Evolutionary conservation across 805 yeast genomes (phyloP).

Genomic region (Yamadazyma ubonensis): DNA sequence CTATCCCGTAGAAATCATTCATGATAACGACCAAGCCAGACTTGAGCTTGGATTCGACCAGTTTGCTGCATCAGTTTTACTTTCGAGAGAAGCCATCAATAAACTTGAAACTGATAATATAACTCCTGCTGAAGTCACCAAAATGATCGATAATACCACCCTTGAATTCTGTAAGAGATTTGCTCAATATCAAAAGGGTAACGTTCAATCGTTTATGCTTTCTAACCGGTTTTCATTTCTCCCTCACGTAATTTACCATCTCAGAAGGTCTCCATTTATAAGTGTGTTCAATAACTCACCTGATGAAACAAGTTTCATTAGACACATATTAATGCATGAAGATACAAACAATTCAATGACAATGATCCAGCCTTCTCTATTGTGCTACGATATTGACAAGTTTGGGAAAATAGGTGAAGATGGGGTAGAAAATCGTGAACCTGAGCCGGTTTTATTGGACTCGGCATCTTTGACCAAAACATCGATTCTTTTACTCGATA

Average conservation of each 20-base stretch:
- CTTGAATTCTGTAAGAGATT: conserved; percentile 88
- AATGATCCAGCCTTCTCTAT: conserved; percentile 97
- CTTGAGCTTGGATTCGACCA: conserved; percentile 83
- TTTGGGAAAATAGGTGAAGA: conserved; percentile 36
- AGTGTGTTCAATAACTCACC: conserved; percentile 98
- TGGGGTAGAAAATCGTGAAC: conserved; percentile 50
- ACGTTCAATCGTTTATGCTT: conserved; percentile 75
- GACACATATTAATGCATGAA: conserved; percentile 88
- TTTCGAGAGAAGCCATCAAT: conserved; percentile 85
- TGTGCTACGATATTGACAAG: conserved; percentile 51
- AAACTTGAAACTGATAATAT: conserved; percentile 59
- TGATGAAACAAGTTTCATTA: conserved; percentile 96
- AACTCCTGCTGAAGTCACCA: conserved; percentile 85
- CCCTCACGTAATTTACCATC: conserved; percentile 94
- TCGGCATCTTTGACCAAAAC: conserved; percentile 90
- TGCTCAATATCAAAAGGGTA: conserved; percentile 90
- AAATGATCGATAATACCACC: conserved; percentile 91
- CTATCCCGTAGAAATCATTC: conserved; percentile 47
- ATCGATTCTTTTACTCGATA: conserved; percentile 82
- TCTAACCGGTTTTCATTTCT: conserved; percentile 81
- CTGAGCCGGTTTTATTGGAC: conserved; percentile 89
- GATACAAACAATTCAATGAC: conserved; percentile 90
- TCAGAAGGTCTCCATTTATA: conserved; percentile 93
- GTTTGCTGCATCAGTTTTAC: conserved; percentile 94
- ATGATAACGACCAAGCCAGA: conserved; percentile 49